These are phyloP conservation scores for Penicillium paneum DNA, from an alignment of 2,329 filamentous ascomycete genomes.

Conservation along the genomic window DNA sequence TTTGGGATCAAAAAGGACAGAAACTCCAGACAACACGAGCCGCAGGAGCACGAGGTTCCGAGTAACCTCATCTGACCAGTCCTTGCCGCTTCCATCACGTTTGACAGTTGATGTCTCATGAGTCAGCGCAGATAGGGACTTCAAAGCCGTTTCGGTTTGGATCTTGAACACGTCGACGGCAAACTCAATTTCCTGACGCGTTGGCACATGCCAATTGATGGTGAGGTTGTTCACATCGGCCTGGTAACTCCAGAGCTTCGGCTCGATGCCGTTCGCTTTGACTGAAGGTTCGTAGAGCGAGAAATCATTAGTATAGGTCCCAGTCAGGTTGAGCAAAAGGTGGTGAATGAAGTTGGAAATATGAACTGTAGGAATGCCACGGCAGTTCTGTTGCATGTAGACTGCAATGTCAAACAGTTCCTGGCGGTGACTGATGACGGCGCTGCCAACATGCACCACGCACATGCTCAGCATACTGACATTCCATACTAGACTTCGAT, in stretches of 20 bases:
- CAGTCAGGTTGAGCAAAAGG: conserved; percentile 86
- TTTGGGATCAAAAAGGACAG: conserved; percentile 80
- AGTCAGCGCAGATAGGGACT: conserved; percentile 74
- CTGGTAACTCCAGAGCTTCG: conserved; percentile 80
- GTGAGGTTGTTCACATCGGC: conserved; percentile 71
- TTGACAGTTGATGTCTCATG: conserved; percentile 77
- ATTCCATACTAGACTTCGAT: conserved; percentile 93
- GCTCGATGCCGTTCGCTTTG: conserved; percentile 66
- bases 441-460: conserved; percentile 88
- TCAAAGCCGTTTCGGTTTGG: conserved; percentile 72
- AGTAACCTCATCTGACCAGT: conserved; percentile 97
- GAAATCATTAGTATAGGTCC: conserved; percentile 89
- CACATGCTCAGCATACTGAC: conserved; percentile 97
- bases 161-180: conserved; percentile 84
- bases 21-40: conserved; percentile 85
- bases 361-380: conserved; percentile 89
- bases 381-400: conserved; percentile 96
- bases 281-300: conserved; percentile 79
- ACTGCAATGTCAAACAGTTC: conserved; percentile 87
- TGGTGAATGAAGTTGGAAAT: conserved; percentile 98
- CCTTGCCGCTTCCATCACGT: conserved; percentile 91
- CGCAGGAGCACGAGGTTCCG: conserved; percentile 82
- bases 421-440: conserved; percentile 82
- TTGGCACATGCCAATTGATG: conserved; percentile 88
- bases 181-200: conserved; percentile 75